These are phyloP conservation scores for Lasiodiplodia gonubiensis DNA, from an alignment of 2,329 filamentous ascomycete species.

Conservation along the genomic window DNA sequence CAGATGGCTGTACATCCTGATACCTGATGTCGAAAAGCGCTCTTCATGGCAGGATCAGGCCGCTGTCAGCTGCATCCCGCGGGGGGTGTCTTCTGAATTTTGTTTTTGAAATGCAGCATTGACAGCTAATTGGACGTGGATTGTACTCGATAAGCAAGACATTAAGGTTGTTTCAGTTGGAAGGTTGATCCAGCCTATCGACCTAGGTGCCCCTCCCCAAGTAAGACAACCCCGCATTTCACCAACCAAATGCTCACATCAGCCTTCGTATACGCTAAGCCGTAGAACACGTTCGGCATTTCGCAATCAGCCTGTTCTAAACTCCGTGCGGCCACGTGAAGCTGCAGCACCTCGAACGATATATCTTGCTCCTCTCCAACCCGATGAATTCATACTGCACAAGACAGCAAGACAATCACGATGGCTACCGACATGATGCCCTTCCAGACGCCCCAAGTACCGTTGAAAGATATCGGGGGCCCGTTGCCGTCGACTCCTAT, in stretches of 20 bases:
- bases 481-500: constrained; percentile 33
- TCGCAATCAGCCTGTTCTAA: background rate
- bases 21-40: too few relatives aligned
- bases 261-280: background rate
- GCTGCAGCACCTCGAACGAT: background rate
- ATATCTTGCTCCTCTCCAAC: background rate
- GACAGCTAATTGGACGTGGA: background rate
- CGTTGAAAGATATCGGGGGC: constrained; percentile 29
- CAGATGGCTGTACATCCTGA: too few relatives aligned
- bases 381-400: background rate
- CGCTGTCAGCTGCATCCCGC: background rate
- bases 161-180: background rate
- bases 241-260: constrained; percentile 10
- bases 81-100: background rate
- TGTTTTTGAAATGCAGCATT: background rate
- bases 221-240: constrained; percentile 1
- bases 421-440: background rate
- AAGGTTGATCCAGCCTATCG: background rate
- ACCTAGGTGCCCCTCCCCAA: background rate
- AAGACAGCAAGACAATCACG: background rate
- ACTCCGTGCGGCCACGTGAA: background rate
- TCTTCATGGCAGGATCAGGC: too few relatives aligned
- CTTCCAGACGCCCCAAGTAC: constrained; percentile 8
- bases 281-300: background rate
- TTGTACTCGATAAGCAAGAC: background rate